Conservation (phyloP, 495 filamentous ascomycete genomes). For the Penicillium silybi region DNA sequence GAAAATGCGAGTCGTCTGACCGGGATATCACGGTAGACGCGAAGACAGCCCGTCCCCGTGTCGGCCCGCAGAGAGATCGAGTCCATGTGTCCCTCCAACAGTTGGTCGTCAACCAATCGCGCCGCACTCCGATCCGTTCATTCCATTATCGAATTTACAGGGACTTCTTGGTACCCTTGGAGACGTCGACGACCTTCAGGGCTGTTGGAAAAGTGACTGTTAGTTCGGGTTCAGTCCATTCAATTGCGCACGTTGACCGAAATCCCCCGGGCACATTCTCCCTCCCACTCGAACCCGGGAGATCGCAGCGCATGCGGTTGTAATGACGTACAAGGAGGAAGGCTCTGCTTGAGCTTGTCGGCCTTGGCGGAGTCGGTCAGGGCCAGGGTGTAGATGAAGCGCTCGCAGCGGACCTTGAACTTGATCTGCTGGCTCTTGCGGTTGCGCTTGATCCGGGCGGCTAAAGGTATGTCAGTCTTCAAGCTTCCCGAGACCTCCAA, state of each 20-base stretch:
- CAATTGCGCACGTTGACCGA: not conserved
- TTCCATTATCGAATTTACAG: slow-evolving; percentile 38
- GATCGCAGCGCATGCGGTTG: not conserved
- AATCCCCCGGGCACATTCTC: too few species aligned
- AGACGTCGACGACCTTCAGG: slow-evolving; percentile 71
- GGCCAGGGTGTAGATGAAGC: slow-evolving; percentile 93
- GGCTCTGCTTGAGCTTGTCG: slow-evolving; percentile 99
- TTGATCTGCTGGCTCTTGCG: slow-evolving; percentile 84
- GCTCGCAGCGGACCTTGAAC: slow-evolving; percentile 99
- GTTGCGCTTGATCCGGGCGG: slow-evolving; percentile 97
- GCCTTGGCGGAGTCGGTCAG: slow-evolving; percentile 98
- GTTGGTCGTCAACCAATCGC: slow-evolving; percentile 29
- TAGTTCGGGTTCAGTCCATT: not conserved
- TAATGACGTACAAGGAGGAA: slow-evolving; percentile 78
- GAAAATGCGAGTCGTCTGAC: slow-evolving; percentile 39
- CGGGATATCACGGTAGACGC: slow-evolving; percentile 31
- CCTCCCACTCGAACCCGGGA: not conserved
- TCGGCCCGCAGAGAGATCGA: slow-evolving; percentile 36
- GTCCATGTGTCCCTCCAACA: slow-evolving; percentile 28
- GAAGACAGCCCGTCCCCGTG: slow-evolving; percentile 32
- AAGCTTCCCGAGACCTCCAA: slow-evolving; percentile 1
- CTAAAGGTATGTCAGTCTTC: slow-evolving; percentile 44
- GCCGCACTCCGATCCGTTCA: slow-evolving; percentile 30
- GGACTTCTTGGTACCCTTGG: slow-evolving; percentile 66
- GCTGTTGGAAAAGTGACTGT: slow-evolving; percentile 38